These are phyloP conservation scores for Laetiporus sulphureus DNA, from an alignment of 1,284 basidiomycete species.

Conservation along the genomic window DNA sequence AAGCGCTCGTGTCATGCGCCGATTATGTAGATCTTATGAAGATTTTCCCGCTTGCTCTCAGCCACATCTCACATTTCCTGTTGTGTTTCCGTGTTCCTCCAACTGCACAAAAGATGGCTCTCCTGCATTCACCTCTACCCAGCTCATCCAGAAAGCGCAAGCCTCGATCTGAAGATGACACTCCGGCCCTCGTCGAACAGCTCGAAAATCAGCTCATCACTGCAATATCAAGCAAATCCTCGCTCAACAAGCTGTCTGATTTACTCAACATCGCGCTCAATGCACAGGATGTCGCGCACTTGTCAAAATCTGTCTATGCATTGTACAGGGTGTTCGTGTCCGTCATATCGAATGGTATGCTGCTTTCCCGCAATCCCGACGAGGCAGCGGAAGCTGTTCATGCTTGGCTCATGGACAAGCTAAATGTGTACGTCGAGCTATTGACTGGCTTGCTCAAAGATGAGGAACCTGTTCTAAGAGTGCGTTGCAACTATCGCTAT, in stretches of 20 bases:
- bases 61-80: neutral
- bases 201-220: conserved; percentile 47
- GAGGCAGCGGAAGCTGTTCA: conserved; percentile 60
- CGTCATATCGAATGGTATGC: conserved; percentile 53
- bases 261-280: conserved; percentile 54
- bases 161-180: conserved; percentile 21
- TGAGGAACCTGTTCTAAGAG: conserved; percentile 57
- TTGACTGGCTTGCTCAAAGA: conserved; percentile 69
- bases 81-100: neutral
- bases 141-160: conserved; percentile 53
- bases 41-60: too few relatives aligned
- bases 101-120: conserved; percentile 10
- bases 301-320: conserved; percentile 77
- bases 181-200: conserved; percentile 28
- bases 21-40: too few relatives aligned
- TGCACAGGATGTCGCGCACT: conserved; percentile 41
- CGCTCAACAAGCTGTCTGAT: conserved; percentile 78
- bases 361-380: conserved; percentile 28
- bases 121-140: conserved; percentile 37
- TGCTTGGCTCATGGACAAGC: conserved; percentile 67
- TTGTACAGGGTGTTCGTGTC: conserved; percentile 76
- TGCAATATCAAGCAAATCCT: conserved; percentile 45
- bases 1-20: too few relatives aligned
- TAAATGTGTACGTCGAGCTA: conserved; percentile 63
- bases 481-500: conserved; percentile 26